phyloP scores from a whole-genome alignment of 768 basidiomycete species.

The Naganishia onofrii region DNA sequence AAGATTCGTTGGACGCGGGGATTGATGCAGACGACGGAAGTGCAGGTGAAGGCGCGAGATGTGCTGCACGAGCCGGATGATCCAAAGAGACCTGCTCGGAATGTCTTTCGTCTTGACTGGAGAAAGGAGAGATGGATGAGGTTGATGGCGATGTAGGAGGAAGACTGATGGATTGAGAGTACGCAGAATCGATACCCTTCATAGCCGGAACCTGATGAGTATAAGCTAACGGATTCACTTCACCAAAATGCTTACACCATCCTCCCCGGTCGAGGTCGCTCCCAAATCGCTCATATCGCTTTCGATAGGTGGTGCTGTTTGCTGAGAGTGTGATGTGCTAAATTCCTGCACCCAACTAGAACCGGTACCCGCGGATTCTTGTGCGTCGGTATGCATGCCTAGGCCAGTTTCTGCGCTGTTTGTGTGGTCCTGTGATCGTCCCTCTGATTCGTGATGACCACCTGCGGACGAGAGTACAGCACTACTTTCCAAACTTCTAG shows the following conservation, averaged over 20 bases:
- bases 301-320: neutral
- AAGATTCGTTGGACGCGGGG: neutral
- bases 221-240: neutral
- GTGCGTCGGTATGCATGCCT: constrained; percentile 11
- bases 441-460: constrained; percentile 2
- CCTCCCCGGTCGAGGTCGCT: constrained; percentile 19
- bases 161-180: constrained; percentile 44
- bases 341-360: constrained; percentile 23
- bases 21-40: constrained; percentile 3
- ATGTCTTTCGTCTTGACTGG: constrained; percentile 40
- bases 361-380: neutral
- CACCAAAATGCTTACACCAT: constrained; percentile 21
- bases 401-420: neutral
- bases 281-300: constrained; percentile 22
- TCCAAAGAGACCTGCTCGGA: neutral
- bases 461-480: constrained; percentile 4
- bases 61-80: neutral
- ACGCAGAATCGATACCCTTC: constrained; percentile 37
- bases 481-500: constrained; percentile 19
- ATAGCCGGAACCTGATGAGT: neutral
- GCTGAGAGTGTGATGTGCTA: neutral
- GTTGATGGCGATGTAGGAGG: constrained; percentile 41
- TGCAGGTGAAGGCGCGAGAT: neutral
- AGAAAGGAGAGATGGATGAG: constrained; percentile 39
- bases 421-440: neutral